These are phyloP conservation scores for Sarocladium brachiariae DNA, from an alignment of 2,329 filamentous ascomycete species.

Conservation along the genomic window DNA sequence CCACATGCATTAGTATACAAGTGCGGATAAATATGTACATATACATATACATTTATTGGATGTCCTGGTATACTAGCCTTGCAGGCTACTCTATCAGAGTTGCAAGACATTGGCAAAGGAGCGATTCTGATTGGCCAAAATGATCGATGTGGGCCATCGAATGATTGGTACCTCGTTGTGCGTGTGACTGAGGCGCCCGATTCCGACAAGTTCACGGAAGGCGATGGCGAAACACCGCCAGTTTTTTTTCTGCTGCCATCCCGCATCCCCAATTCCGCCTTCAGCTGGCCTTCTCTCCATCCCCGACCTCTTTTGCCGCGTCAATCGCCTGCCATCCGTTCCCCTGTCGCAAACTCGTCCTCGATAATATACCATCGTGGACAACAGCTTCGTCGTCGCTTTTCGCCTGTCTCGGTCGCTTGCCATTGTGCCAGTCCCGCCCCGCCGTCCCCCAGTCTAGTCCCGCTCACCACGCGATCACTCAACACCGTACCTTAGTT, in stretches of 20 bases:
- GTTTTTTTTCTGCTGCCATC: constrained; percentile 2
- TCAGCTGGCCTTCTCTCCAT: too few species aligned
- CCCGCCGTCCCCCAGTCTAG: constrained; percentile 12
- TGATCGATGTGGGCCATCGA: background rate
- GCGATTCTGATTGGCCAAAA: background rate
- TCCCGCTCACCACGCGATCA: constrained; percentile 2
- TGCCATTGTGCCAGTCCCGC: background rate
- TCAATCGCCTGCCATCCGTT: background rate
- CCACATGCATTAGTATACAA: too few species aligned
- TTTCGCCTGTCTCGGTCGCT: constrained; percentile 2
- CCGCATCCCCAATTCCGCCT: background rate
- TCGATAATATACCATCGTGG: too few species aligned
- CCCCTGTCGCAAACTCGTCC: background rate
- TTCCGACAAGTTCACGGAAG: background rate
- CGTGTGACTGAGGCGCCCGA: constrained; percentile 3
- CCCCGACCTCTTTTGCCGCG: background rate
- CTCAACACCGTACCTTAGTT: background rate
- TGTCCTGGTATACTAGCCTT: too few species aligned
- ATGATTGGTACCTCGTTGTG: background rate
- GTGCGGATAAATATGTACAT: too few species aligned
- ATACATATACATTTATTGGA: too few species aligned
- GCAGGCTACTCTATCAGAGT: too few species aligned
- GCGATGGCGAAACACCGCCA: constrained; percentile 3
- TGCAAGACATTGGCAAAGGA: background rate
- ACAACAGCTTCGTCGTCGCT: background rate